Evolutionary conservation across 176 grass and related monocot species (phyloP).

Genomic region (Cocos nucifera): DNA sequence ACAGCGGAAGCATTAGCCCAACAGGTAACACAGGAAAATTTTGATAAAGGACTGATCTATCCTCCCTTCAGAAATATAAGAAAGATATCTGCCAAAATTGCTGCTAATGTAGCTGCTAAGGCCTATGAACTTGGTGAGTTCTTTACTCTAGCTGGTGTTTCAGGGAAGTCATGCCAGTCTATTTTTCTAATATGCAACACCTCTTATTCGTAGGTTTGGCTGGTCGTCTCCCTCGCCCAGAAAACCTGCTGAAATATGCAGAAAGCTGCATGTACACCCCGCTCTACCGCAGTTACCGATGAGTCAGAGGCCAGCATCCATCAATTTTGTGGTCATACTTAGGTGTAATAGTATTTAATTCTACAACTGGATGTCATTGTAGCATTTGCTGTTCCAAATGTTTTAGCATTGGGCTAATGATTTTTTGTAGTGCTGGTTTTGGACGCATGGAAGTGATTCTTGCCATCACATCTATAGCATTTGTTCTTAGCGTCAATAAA

Average conservation of each 20-base stretch:
- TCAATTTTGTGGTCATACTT: too few relatives aligned
- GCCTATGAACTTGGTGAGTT: conserved; percentile 83
- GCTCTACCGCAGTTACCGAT: conserved; percentile 70
- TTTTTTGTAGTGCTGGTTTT: too few relatives aligned
- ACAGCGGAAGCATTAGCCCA: conserved; percentile 78
- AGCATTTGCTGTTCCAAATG: too few relatives aligned
- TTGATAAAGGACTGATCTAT: conserved; percentile 64
- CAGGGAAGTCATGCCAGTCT: too few relatives aligned
- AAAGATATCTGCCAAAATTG: conserved; percentile 82
- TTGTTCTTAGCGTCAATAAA: too few relatives aligned
- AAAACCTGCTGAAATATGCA: conserved; percentile 62
- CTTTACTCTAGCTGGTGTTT: background rate
- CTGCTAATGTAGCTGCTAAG: conserved; percentile 76
- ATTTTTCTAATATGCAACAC: too few relatives aligned
- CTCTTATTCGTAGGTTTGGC: conserved; percentile 51
- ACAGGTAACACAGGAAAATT: conserved; percentile 65
- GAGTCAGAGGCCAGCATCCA: background rate
- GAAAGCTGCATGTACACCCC: conserved; percentile 96
- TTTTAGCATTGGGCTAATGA: too few relatives aligned
- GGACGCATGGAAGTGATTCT: too few relatives aligned
- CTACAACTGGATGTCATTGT: too few relatives aligned
- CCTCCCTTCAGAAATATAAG: conserved; percentile 82
- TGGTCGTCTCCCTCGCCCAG: conserved; percentile 55
- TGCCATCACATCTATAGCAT: too few relatives aligned
- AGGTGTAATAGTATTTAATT: too few relatives aligned